A percentile compares a stretch with the other conserved stretches of the same genome.
phyloP scores from a whole-genome alignment of 768 basidiomycete genomes.

The Macrolepiota albuminosa region DNA sequence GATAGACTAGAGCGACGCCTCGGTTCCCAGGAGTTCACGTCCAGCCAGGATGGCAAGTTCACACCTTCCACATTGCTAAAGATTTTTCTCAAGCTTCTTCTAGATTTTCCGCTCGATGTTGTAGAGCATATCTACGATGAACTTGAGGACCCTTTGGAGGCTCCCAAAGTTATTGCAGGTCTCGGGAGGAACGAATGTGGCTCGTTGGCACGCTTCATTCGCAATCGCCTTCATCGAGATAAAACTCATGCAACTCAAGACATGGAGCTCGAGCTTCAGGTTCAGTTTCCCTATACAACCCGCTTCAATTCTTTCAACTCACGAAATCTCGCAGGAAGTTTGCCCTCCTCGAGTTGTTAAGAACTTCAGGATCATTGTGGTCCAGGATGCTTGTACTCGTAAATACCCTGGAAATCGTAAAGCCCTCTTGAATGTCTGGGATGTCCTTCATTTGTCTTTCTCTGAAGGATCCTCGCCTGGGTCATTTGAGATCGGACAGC shows the following conservation, averaged over 20 bases:
- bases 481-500: slow-evolving; percentile 55
- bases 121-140: slow-evolving; percentile 58
- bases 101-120: slow-evolving; percentile 40
- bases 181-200: slow-evolving; percentile 46
- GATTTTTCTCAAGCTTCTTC: slow-evolving; percentile 1
- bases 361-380: slow-evolving; percentile 68
- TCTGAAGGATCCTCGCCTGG: slow-evolving; percentile 47
- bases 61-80: neutral
- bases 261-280: slow-evolving; percentile 71
- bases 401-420: slow-evolving; percentile 49
- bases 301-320: neutral
- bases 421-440: slow-evolving; percentile 85
- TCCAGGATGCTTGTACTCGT: slow-evolving; percentile 55
- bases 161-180: slow-evolving; percentile 36
- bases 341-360: slow-evolving; percentile 76
- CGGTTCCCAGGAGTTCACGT: slow-evolving; percentile 37
- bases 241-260: slow-evolving; percentile 49
- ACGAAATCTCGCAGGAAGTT: slow-evolving; percentile 29
- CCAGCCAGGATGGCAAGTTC: slow-evolving; percentile 36
- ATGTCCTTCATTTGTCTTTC: slow-evolving; percentile 49
- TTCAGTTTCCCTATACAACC: slow-evolving; percentile 25
- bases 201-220: slow-evolving; percentile 56
- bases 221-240: slow-evolving; percentile 42
- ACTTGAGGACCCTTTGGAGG: slow-evolving; percentile 53
- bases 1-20: slow-evolving; percentile 61